These are phyloP conservation scores for Leccinum olivaceopallidum DNA, from an alignment of 768 basidiomycete species.

Conservation along the genomic window DNA sequence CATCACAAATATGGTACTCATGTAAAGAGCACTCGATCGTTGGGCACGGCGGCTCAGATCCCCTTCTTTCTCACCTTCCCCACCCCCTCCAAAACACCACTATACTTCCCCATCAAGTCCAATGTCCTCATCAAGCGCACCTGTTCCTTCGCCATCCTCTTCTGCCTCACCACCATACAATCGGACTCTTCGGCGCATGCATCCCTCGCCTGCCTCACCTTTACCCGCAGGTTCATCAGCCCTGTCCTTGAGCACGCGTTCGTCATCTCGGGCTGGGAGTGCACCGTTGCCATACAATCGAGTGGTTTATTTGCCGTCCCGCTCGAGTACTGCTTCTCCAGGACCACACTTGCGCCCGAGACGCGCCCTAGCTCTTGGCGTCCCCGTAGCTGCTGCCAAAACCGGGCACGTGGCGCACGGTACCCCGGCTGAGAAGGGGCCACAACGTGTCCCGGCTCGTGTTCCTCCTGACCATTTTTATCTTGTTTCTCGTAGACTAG, in stretches of 20 bases:
- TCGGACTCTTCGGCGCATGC: slow-evolving; percentile 54
- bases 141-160: slow-evolving; percentile 72
- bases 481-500: slow-evolving; percentile 45
- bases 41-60: no score
- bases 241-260: slow-evolving; percentile 70
- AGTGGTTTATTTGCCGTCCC: slow-evolving; percentile 58
- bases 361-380: no score
- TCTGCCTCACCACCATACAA: slow-evolving; percentile 52
- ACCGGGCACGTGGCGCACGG: slow-evolving; percentile 40
- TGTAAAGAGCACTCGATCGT: no score
- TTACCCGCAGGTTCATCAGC: slow-evolving; percentile 88
- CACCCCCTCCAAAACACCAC: no score
- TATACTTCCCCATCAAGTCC: slow-evolving; percentile 71
- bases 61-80: no score
- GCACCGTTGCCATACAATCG: slow-evolving; percentile 58
- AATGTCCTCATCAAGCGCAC: slow-evolving; percentile 85
- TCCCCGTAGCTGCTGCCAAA: slow-evolving; percentile 39
- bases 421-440: slow-evolving; percentile 70
- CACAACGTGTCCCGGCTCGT: slow-evolving; percentile 95
- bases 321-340: slow-evolving; percentile 53
- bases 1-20: no score
- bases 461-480: slow-evolving; percentile 38
- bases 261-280: slow-evolving; percentile 71
- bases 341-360: slow-evolving; percentile 48
- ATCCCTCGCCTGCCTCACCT: slow-evolving; percentile 68